phyloP scores from a whole-genome alignment of 2,329 filamentous ascomycete genomes.

The Diaporthe citrichinensis region DNA sequence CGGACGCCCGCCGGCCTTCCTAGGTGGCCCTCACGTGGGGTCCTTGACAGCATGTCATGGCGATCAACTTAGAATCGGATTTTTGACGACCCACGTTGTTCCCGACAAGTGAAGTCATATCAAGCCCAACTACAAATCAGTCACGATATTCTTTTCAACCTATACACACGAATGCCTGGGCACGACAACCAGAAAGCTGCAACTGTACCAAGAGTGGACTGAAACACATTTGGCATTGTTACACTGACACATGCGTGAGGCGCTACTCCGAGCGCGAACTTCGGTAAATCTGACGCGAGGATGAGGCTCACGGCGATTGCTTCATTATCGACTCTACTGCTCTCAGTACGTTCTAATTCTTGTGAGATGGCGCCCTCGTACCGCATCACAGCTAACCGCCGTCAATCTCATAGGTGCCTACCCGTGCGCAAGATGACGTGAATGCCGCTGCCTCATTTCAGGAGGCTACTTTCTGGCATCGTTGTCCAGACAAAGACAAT shows the following conservation, averaged over 20 bases:
- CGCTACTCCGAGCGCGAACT: background rate
- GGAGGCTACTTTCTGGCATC: conserved; percentile 6
- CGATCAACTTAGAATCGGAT: background rate
- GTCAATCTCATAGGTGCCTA: background rate
- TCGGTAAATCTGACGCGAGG: background rate
- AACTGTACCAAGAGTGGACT: background rate
- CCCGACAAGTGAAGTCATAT: background rate
- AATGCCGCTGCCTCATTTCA: background rate
- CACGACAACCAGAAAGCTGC: background rate
- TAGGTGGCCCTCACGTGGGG: background rate
- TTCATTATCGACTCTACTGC: background rate
- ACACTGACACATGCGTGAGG: background rate
- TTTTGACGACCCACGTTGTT: background rate
- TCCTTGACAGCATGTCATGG: conserved; percentile 6
- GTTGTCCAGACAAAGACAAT: conserved; percentile 8
- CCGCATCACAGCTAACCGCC: background rate
- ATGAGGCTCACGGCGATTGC: conserved; percentile 9
- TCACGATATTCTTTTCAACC: background rate
- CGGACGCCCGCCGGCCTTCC: conserved; percentile 16
- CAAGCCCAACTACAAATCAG: background rate
- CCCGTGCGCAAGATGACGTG: conserved; percentile 3
- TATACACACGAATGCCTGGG: background rate
- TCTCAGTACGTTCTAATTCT: background rate
- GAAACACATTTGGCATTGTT: background rate
- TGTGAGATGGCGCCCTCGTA: no score